Evolutionary conservation across 352 stramenopile species (phyloP), one percentile per base, ranked within the genome.

Genomic region (Phytophthora sp.): DNA sequence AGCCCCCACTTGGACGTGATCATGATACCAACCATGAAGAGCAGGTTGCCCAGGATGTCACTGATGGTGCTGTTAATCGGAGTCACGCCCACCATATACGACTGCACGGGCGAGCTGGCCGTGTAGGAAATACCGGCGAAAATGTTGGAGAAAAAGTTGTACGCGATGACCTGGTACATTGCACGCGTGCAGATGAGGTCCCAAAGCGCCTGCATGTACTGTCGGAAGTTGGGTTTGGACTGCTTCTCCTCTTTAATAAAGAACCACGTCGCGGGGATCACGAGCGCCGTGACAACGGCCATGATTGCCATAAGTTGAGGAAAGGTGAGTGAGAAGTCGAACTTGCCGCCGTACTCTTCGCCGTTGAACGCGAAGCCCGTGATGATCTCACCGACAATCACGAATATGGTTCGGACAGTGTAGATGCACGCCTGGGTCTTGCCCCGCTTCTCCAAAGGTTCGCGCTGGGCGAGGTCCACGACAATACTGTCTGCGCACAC

Each of bases 361-460:
- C 76, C 74, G 49, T 89, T 89, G 67, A 86, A 81, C 26, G 54
- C 61, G 44, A 89, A 86, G 4, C 68, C 77, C 16, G 71, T 76
- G 18, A 80, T 44, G 15, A 86, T 56, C 36, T 76, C 69, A 3
- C 74, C 73, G n/a, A 87, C 27, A 1, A 73, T 80, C 5, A 80
- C 60, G 35, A 86, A 75, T 0, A 86, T 50, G 3, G 75, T 86
- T 9, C 76, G 77, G 2, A 80, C 55, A 13, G 60, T 68, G 63
- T 89, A 89, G 50, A 89, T 82, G 16, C 51, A 65, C 15, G 80
- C 83, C 45, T 89, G 80, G 0, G 77, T 87, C 46, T 77, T 82
- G 41, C 76, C 80, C 36, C 80, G 77, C 36, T 80, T 77, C 3
- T 71, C 76, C n/a, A 77, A 20, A 2, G 76, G 76, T 41, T 89